Evolutionary conservation across 352 stramenopile species (phyloP).

Genomic region (Pythium periplocum): DNA sequence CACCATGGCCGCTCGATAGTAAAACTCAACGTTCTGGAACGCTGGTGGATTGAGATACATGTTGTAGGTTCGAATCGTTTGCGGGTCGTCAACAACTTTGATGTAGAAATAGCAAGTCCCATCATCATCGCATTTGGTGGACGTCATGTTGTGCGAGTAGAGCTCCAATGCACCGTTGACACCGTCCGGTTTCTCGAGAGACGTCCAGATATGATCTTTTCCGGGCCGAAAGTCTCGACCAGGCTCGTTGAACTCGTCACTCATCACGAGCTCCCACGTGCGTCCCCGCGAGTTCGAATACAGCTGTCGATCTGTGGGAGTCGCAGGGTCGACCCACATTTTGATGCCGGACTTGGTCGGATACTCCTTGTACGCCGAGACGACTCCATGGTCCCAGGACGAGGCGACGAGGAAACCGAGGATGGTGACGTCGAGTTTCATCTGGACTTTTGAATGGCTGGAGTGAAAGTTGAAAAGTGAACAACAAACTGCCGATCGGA

Average conservation of each 20-base stretch:
- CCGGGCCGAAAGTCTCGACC: not conserved
- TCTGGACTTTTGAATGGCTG: no score
- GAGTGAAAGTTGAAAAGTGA: no score
- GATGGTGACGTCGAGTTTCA: no score
- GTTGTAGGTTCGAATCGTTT: constrained; percentile 22
- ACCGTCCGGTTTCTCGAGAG: no score
- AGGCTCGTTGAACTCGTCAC: no score
- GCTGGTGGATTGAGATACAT: constrained; percentile 18
- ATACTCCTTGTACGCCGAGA: constrained; percentile 7
- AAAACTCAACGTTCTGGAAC: constrained; percentile 16
- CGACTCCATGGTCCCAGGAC: no score
- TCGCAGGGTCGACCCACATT: constrained; percentile 35
- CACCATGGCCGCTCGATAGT: constrained; percentile 79
- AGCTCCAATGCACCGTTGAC: no score
- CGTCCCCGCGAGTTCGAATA: not conserved
- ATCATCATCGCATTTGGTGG: no score
- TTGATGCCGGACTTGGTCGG: constrained; percentile 41
- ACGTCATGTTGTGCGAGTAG: no score
- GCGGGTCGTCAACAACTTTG: constrained; percentile 21
- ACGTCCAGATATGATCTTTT: no score
- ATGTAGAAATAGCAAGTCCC: constrained; percentile 31
- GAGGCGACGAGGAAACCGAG: no score
- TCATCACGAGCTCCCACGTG: not conserved
- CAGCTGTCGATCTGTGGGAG: not conserved
- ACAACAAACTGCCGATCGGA: no score